These are phyloP conservation scores for Bothriochloa decipiens DNA, from an alignment of 176 grass and related monocot genomes.

Conservation along the genomic window DNA sequence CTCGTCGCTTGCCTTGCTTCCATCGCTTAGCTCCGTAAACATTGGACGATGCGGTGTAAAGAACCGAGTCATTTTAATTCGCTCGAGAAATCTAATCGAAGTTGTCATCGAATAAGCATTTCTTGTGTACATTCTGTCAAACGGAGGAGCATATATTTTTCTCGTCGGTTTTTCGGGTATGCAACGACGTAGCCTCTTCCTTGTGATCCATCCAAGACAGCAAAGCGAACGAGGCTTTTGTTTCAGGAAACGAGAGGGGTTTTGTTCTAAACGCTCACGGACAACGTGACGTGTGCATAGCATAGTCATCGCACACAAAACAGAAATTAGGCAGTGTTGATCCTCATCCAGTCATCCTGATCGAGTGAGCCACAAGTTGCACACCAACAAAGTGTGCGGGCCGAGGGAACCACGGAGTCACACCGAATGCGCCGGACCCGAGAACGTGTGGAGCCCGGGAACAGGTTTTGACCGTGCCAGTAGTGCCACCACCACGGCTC, in stretches of 20 bases:
- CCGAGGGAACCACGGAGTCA: neutral
- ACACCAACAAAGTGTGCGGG: no score
- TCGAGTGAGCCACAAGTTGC: neutral
- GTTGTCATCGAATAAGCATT: neutral
- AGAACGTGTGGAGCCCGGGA: neutral
- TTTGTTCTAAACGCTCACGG: neutral
- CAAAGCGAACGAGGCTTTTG: neutral
- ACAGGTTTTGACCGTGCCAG: neutral
- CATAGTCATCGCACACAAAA: neutral
- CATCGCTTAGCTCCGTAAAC: neutral
- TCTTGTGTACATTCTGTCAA: neutral
- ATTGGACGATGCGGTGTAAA: neutral
- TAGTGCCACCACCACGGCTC: neutral
- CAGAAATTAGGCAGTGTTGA: neutral
- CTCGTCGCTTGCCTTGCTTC: neutral
- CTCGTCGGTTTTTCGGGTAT: neutral
- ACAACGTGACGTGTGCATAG: neutral
- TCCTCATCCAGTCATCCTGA: neutral
- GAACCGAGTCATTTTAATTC: neutral
- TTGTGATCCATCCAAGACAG: neutral
- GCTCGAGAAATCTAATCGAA: neutral
- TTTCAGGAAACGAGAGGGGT: neutral
- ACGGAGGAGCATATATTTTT: neutral
- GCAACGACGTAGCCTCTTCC: neutral
- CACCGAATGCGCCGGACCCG: conserved; percentile 1